Evolutionary conservation across 1,284 basidiomycete genomes (phyloP), one percentile per base, ranked within the genome.

Genomic region (Vanrija humicola): DNA sequence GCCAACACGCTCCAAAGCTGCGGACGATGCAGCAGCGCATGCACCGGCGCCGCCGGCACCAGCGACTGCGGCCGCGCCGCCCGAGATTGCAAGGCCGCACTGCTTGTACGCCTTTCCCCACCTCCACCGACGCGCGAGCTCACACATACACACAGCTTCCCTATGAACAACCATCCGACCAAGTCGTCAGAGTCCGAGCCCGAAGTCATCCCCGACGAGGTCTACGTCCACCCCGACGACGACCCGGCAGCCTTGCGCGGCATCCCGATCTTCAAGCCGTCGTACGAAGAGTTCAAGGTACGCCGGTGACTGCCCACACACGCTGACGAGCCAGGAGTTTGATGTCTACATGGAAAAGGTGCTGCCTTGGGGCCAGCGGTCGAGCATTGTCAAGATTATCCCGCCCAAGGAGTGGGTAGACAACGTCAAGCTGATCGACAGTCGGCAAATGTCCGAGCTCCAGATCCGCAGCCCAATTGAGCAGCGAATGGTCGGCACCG

Each of bases 341-440:
- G 91, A 94, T 69, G 84, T 74, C 5, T 97, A 92, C 73, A 87
- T 95, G 82, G 86, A 84, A 61, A 83, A 77, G 56, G 82, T 96
- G 40, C 90, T 92, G 70, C 82, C 83, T 54, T 97, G 94, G 89
- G 93, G 93, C 0, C 82, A 82, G 73, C 81, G 82, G 53, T 91
- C 89, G 63, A 92, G 93, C 19, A 94, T 97, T 58, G 86, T 93
- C 60, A 97, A 97, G 77, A 84, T 97, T 62, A 87, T 97, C 59
- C 93, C 93, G 42, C 93, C 93, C 2, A 83, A 85, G 67, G 89
- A 94, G 80, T 96, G 94, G 93, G 82, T 82, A 29, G 82, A 85
- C 51, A 75, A 84, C 2, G 78, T 95, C 19, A 88, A 90, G 15
- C 75, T 86, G 12, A 77, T 91, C 48, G 81, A 82, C 21, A 79